Percentiles rank a stretch among this genome's conserved stretches.
Conservation (phyloP, 1,139 yeast genomes). For the Pichia sp. region DNA sequence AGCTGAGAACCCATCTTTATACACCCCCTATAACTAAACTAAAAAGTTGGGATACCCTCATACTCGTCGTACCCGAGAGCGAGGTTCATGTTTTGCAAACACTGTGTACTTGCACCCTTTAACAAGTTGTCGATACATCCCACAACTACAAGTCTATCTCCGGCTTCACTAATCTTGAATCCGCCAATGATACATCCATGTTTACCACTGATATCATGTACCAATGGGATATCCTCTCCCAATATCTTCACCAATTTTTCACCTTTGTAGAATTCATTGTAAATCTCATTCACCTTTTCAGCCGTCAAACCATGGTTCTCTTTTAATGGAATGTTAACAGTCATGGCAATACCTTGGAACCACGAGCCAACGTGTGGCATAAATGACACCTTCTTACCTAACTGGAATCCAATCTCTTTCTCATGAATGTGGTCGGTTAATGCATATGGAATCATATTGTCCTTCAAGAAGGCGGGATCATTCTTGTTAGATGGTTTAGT, state of each 20-base stretch:
- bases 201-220: conserved; percentile 83
- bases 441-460: conserved; percentile 91
- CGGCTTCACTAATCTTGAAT: conserved; percentile 83
- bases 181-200: conserved; percentile 96
- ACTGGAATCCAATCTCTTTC: conserved; percentile 76
- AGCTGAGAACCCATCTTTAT: too few species aligned
- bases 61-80: conserved; percentile 88
- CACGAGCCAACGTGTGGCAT: conserved; percentile 98
- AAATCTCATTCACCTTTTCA: conserved; percentile 76
- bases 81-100: conserved; percentile 90
- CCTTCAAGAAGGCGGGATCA: conserved; percentile 61
- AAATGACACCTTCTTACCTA: conserved; percentile 77
- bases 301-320: conserved; percentile 52
- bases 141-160: conserved; percentile 86
- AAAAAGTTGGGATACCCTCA: conserved; percentile 72
- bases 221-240: conserved; percentile 91
- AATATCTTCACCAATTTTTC: conserved; percentile 79
- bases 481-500: conserved; percentile 97
- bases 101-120: conserved; percentile 98
- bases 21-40: too few species aligned
- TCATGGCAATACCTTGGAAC: conserved; percentile 97
- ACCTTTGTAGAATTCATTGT: conserved; percentile 82
- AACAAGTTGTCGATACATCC: conserved; percentile 93
- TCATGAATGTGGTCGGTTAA: conserved; percentile 96
- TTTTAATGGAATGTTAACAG: conserved; percentile 83